These are phyloP conservation scores for Talaromyces sp. DNA, from an alignment of 2,329 filamentous ascomycete species.

Conservation along the genomic window DNA sequence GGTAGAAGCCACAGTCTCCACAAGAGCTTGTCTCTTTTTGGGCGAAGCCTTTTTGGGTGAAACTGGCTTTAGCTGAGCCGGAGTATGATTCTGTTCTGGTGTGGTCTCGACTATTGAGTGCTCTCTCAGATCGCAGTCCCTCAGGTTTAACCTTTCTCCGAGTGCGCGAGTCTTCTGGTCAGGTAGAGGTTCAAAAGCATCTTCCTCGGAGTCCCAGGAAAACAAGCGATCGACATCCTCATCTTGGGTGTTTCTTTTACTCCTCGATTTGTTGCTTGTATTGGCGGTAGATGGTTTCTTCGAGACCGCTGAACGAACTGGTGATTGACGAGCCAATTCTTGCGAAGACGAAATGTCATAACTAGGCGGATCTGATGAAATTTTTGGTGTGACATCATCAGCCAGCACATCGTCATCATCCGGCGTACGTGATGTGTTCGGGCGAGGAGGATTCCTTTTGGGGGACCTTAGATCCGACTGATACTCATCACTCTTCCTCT, in stretches of 20 bases:
- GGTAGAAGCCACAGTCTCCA: conserved; percentile 3
- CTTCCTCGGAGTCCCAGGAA: conserved; percentile 23
- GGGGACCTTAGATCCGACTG: conserved; percentile 36
- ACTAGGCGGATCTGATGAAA: background rate
- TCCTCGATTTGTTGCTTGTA: conserved; percentile 33
- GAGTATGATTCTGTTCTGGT: background rate
- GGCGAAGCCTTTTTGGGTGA: background rate
- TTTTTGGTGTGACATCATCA: background rate
- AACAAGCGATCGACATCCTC: conserved; percentile 16
- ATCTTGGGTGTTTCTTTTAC: conserved; percentile 19
- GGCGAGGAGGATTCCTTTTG: conserved; percentile 26
- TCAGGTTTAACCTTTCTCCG: background rate
- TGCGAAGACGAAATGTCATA: background rate
- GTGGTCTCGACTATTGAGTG: background rate
- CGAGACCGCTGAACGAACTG: conserved; percentile 13
- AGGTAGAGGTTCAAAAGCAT: conserved; percentile 23
- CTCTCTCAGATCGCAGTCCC: background rate
- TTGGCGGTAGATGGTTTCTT: conserved; percentile 25
- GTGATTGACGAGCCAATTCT: conserved; percentile 3
- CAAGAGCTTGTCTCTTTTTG: background rate
- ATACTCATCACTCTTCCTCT: conserved; percentile 50
- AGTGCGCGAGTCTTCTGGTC: background rate
- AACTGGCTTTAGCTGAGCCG: background rate
- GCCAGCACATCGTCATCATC: conserved; percentile 1
- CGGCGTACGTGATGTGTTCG: conserved; percentile 21